A percentile compares a stretch with the other conserved stretches of the same genome.
These are phyloP conservation scores for Vanderwaltozyma yarrowii DNA, from an alignment of 805 yeast species.

Conservation along the genomic window DNA sequence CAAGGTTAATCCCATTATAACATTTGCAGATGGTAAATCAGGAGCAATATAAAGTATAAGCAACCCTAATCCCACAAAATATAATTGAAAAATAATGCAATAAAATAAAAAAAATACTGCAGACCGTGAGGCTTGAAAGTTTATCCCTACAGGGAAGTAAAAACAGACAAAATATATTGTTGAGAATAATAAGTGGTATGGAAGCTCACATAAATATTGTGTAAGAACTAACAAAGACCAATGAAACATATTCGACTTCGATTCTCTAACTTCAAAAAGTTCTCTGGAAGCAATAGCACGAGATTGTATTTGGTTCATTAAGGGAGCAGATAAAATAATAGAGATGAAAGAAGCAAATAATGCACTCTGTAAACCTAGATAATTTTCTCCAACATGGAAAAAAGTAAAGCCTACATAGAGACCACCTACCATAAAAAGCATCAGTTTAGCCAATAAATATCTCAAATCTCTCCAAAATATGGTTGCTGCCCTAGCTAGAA, in stretches of 20 bases:
- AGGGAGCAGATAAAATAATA: constrained; percentile 32
- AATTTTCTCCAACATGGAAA: constrained; percentile 40
- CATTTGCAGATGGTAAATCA: constrained; percentile 23
- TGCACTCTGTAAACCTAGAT: constrained; percentile 32
- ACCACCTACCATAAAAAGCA: constrained; percentile 35
- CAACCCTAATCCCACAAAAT: constrained; percentile 31
- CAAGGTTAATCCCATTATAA: constrained; percentile 13
- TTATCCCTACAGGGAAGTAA: constrained; percentile 33
- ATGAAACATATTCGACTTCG: constrained; percentile 32
- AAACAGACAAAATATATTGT: constrained; percentile 28
- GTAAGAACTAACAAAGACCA: constrained; percentile 31
- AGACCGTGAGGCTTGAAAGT: constrained; percentile 28
- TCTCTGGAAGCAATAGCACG: constrained; percentile 31
- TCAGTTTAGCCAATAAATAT: constrained; percentile 33
- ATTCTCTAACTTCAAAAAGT: constrained; percentile 33
- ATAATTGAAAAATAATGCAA: constrained; percentile 38
- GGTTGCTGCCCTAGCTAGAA: constrained; percentile 19
- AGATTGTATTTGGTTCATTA: constrained; percentile 32
- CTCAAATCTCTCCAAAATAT: constrained; percentile 33
- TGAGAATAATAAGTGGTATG: constrained; percentile 24
- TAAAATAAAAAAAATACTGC: constrained; percentile 36
- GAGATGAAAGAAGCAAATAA: constrained; percentile 32
- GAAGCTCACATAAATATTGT: constrained; percentile 30
- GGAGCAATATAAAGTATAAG: constrained; percentile 23
- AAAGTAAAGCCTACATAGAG: constrained; percentile 47